A percentile compares a stretch with the other conserved stretches of the same genome.
These are phyloP conservation scores for Exophiala oligosperma DNA, from an alignment of 2,329 filamentous ascomycete genomes.

Conservation along the genomic window DNA sequence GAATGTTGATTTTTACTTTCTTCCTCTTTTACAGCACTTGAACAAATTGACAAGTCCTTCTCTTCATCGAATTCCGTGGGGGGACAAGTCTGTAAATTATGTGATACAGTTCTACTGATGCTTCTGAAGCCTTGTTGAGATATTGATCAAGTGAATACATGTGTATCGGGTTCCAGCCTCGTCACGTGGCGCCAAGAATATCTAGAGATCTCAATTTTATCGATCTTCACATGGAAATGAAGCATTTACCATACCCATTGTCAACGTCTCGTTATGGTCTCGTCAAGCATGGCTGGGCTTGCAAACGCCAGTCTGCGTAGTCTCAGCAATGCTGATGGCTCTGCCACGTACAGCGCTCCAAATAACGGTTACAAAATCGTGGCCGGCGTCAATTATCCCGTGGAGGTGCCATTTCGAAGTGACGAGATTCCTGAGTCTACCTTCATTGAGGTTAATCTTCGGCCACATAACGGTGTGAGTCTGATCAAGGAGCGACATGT, in stretches of 20 bases:
- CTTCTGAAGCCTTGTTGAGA: background rate
- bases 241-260: background rate
- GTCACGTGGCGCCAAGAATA: background rate
- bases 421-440: conserved; percentile 93
- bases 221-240: too few relatives aligned
- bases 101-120: too few relatives aligned
- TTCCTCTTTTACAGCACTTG: too few relatives aligned
- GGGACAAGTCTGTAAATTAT: too few relatives aligned
- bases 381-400: conserved; percentile 85
- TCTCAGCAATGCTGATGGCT: conserved; percentile 25
- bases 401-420: conserved; percentile 77
- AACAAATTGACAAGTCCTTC: too few relatives aligned
- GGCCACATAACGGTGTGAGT: conserved; percentile 81
- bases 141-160: background rate
- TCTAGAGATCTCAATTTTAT: too few relatives aligned
- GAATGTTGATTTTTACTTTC: too few relatives aligned
- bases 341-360: conserved; percentile 36
- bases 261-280: conserved; percentile 9
- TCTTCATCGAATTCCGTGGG: too few relatives aligned
- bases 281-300: conserved; percentile 8
- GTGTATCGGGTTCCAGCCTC: background rate
- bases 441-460: conserved; percentile 82
- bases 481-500: conserved; percentile 82
- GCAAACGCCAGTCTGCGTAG: conserved; percentile 23
- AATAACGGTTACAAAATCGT: conserved; percentile 77